Evolutionary conservation across 148 eudicot species (phyloP).

Genomic region (Diospyros lotus): DNA sequence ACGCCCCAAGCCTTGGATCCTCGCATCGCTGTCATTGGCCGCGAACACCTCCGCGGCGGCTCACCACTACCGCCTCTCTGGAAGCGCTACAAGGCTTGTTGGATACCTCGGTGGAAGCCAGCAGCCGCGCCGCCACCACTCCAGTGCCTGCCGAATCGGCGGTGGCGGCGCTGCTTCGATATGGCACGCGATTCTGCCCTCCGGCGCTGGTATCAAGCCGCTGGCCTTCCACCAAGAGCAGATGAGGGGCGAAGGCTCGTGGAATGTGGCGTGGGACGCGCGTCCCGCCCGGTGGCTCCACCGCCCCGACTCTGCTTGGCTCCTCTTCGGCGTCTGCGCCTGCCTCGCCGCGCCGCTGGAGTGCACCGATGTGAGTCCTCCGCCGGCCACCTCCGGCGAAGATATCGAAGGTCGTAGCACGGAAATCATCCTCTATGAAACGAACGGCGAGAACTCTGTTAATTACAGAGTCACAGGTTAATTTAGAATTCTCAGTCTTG

Average conservation of each 20-base stretch:
- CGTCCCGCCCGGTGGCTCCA: conserved; percentile 78
- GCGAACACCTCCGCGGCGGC: conserved; percentile 15
- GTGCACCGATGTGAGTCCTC: conserved; percentile 14
- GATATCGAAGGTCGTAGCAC: neutral
- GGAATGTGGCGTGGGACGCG: conserved; percentile 78
- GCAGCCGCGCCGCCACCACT: conserved; percentile 12
- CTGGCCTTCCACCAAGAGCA: conserved; percentile 28
- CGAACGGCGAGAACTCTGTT: conserved; percentile 3
- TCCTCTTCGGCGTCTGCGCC: conserved; percentile 56
- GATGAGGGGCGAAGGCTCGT: conserved; percentile 69
- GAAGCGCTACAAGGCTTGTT: neutral
- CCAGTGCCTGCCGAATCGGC: conserved; percentile 9
- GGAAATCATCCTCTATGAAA: neutral
- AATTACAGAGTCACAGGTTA: conserved; percentile 47
- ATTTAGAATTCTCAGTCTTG: neutral
- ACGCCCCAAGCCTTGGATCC: conserved; percentile 57
- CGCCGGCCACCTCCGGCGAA: neutral
- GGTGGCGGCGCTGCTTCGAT: conserved; percentile 26
- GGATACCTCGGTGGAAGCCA: conserved; percentile 9
- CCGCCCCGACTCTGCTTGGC: conserved; percentile 48
- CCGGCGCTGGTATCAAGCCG: conserved; percentile 27
- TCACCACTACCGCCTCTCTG: conserved; percentile 15
- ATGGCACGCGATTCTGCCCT: conserved; percentile 42
- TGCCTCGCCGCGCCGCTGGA: conserved; percentile 34
- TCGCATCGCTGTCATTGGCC: conserved; percentile 31